phyloP scores from a whole-genome alignment of 495 filamentous ascomycete genomes.

The Penicillium tannophilum region DNA sequence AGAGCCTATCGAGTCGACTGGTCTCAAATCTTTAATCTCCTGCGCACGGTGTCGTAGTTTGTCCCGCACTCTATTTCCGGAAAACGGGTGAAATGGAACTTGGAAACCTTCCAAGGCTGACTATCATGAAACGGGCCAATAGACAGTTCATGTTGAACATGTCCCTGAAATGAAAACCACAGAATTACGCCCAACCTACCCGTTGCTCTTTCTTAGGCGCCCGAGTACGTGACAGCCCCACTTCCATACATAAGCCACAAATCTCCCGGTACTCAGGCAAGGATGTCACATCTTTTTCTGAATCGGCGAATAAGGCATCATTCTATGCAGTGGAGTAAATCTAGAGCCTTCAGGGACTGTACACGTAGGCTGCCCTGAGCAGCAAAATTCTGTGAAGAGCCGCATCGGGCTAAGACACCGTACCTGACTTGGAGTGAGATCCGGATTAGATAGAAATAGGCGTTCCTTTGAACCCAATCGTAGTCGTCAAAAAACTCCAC shows the following conservation, averaged over 20 bases:
- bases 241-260: background rate
- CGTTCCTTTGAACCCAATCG: background rate
- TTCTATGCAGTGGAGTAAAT: background rate
- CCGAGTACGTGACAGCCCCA: conserved; percentile 1
- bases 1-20: background rate
- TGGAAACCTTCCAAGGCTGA: no score
- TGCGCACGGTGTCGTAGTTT: conserved; percentile 1
- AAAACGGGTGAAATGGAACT: background rate
- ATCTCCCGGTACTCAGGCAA: background rate
- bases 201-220: background rate
- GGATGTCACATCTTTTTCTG: background rate
- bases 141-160: background rate
- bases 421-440: background rate
- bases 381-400: background rate
- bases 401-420: background rate
- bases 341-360: background rate
- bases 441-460: background rate
- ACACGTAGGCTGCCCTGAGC: no score
- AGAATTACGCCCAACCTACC: background rate
- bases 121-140: conserved; percentile 9
- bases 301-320: background rate
- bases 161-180: background rate
- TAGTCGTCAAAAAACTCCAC: no score
- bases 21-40: conserved; percentile 6
- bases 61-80: background rate